A percentile compares a stretch with the other conserved stretches of the same genome.
Evolutionary conservation across 1,284 basidiomycete species (phyloP).

Genomic region (Phellinidium pouzarii): DNA sequence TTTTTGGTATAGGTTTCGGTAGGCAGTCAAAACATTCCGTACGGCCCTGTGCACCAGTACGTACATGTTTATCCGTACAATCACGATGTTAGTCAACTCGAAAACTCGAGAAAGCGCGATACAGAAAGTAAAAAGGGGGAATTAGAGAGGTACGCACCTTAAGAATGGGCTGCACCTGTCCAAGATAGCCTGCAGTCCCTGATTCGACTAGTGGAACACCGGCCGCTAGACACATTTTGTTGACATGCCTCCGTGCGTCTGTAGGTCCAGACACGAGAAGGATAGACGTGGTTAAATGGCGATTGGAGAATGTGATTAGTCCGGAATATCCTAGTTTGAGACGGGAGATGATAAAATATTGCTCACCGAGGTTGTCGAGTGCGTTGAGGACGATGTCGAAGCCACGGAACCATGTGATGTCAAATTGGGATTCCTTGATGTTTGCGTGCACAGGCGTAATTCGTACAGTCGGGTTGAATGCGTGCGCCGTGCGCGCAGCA

Average conservation of each 20-base stretch:
- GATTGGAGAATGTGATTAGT: neutral
- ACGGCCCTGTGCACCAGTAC: slow-evolving; percentile 58
- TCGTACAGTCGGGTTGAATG: slow-evolving; percentile 88
- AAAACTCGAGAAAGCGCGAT: neutral
- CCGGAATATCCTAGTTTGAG: neutral
- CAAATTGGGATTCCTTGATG: slow-evolving; percentile 91
- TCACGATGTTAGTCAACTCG: too few species aligned
- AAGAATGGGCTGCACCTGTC: slow-evolving; percentile 73
- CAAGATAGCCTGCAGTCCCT: slow-evolving; percentile 93
- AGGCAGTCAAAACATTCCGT: slow-evolving; percentile 93
- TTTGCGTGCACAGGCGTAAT: slow-evolving; percentile 92
- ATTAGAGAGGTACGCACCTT: too few species aligned
- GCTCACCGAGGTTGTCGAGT: slow-evolving; percentile 86
- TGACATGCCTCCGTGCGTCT: slow-evolving; percentile 92
- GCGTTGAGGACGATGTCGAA: slow-evolving; percentile 97
- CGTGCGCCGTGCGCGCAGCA: slow-evolving; percentile 81
- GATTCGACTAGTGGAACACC: slow-evolving; percentile 91
- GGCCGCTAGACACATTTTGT: slow-evolving; percentile 94
- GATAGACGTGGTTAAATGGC: neutral
- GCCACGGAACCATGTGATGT: slow-evolving; percentile 80
- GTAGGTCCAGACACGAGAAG: neutral
- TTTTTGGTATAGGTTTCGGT: slow-evolving; percentile 85
- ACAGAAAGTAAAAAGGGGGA: slow-evolving; percentile 8
- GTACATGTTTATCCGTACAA: too few species aligned
- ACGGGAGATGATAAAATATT: neutral